Conservation (phyloP, 1,284 basidiomycete genomes). For the Peniophora sp. region DNA sequence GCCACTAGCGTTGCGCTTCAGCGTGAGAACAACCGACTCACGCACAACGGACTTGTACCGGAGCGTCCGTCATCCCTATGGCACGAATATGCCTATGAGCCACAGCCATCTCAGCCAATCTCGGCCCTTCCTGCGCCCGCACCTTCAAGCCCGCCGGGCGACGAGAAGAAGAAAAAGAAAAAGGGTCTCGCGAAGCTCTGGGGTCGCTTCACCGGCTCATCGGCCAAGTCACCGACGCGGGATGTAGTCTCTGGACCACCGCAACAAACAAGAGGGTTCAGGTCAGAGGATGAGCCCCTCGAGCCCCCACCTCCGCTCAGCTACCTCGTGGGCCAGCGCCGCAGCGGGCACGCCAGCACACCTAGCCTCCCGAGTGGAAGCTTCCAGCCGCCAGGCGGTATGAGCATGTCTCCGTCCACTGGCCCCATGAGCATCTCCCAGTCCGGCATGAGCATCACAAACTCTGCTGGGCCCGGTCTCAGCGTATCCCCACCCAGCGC, state of each 20-base stretch:
- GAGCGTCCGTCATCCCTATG: not conserved
- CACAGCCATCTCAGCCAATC: not conserved
- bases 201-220: constrained; percentile 61
- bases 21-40: constrained; percentile 34
- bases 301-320: constrained; percentile 81
- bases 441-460: too few species aligned
- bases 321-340: constrained; percentile 70
- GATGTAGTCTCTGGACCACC: constrained; percentile 13
- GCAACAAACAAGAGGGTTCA: constrained; percentile 33
- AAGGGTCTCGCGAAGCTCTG: constrained; percentile 80
- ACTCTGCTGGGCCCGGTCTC: too few species aligned
- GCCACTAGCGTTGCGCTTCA: constrained; percentile 63
- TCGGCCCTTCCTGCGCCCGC: not conserved
- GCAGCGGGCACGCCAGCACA: constrained; percentile 31
- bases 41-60: not conserved
- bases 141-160: constrained; percentile 13
- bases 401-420: constrained; percentile 25
- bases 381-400: not conserved
- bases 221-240: constrained; percentile 29
- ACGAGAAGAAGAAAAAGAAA: constrained; percentile 63
- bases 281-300: constrained; percentile 58
- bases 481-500: constrained; percentile 60
- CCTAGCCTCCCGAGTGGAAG: not conserved
- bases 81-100: constrained; percentile 11
- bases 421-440: constrained; percentile 17